Percentiles rank a stretch among this genome's conserved stretches.
phyloP scores from a whole-genome alignment of 768 basidiomycete species.

The Rhizopogon roseolus region DNA sequence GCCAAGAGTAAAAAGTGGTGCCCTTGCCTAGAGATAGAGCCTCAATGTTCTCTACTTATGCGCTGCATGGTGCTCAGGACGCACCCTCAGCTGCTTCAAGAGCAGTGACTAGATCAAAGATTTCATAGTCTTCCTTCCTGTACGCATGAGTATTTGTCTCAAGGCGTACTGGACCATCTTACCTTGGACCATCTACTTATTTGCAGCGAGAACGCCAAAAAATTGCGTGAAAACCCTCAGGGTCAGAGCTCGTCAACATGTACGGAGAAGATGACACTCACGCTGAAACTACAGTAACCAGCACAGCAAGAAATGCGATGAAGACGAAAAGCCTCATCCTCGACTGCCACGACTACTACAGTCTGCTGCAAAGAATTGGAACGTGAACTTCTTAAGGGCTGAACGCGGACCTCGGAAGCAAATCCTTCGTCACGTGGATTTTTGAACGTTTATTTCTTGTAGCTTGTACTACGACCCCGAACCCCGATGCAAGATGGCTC shows the following conservation, averaged over 20 bases:
- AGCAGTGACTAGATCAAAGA: conserved; percentile 87
- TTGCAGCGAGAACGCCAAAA: not conserved
- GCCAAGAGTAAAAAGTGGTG: conserved; percentile 94
- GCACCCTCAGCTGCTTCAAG: conserved; percentile 77
- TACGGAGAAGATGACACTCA: conserved; percentile 31
- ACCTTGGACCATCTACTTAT: conserved; percentile 70
- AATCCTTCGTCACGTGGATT: not conserved
- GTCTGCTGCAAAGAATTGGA: not conserved
- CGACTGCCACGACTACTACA: not conserved
- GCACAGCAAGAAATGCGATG: conserved; percentile 44
- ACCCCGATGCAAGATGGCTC: conserved; percentile 40
- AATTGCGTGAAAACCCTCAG: not conserved
- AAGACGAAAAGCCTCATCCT: conserved; percentile 48
- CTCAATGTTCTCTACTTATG: not conserved
- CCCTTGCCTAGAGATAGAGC: conserved; percentile 56
- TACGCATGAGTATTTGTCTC: not conserved
- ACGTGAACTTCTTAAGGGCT: not conserved
- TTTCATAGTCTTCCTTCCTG: conserved; percentile 86
- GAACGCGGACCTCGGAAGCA: not conserved
- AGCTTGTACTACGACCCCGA: too few species aligned
- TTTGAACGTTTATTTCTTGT: not conserved
- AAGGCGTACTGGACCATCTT: conserved; percentile 4
- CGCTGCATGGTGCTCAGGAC: conserved; percentile 7
- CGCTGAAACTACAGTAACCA: conserved; percentile 54
- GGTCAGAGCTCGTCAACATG: too few species aligned